Conservation (phyloP, 2,329 filamentous ascomycete species). For the Pseudocercospora pini-densiflorae region DNA sequence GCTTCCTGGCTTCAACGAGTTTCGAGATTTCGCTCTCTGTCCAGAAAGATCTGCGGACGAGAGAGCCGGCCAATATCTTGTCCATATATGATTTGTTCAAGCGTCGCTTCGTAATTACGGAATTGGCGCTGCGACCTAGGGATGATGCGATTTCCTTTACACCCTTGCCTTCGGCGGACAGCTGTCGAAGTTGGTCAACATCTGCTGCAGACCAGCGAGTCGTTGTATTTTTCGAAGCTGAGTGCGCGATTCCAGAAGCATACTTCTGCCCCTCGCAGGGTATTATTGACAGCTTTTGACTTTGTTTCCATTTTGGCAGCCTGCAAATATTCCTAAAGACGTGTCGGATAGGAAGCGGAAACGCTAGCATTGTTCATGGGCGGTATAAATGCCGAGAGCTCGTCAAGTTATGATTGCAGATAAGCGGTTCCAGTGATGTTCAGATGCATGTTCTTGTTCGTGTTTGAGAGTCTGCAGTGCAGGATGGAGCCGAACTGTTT, state of each 20-base stretch:
- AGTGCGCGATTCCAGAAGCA: neutral
- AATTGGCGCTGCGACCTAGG: neutral
- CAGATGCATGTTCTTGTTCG: neutral
- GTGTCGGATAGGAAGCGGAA: neutral
- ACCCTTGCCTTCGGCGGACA: neutral
- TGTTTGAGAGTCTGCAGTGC: neutral
- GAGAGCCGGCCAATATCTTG: neutral
- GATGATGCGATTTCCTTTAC: neutral
- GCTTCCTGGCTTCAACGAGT: neutral
- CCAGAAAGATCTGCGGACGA: neutral
- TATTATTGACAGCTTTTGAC: neutral
- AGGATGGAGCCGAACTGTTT: neutral
- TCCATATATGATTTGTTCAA: too few species aligned
- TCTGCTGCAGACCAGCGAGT: neutral
- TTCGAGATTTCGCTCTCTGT: neutral
- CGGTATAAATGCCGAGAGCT: neutral
- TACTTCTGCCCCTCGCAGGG: neutral
- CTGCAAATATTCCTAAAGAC: neutral
- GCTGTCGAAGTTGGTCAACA: neutral
- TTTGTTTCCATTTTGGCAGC: neutral
- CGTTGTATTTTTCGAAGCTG: neutral
- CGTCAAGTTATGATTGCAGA: neutral
- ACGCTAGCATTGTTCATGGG: neutral
- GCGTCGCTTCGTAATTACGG: neutral
- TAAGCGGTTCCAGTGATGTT: neutral